Percentiles rank a stretch among this genome's conserved stretches.
phyloP scores from a whole-genome alignment of 2,329 filamentous ascomycete species.

The Westerdykella aurantiaca region DNA sequence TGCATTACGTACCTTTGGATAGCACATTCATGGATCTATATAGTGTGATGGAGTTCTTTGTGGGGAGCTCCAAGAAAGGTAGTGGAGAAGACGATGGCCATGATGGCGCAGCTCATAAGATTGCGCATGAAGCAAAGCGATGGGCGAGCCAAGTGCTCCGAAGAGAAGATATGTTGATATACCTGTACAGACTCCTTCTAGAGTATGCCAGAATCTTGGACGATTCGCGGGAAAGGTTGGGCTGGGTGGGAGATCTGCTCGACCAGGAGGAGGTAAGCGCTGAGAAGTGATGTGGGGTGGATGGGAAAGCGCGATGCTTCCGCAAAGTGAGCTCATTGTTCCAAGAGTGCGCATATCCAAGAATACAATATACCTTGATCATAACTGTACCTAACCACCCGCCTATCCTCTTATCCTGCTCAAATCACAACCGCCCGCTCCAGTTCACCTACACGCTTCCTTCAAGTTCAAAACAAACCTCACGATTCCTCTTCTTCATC shows the following conservation, averaged over 20 bases:
- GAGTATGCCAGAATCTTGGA: conserved; percentile 42
- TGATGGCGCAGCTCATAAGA: conserved; percentile 56
- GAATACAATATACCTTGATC: no score
- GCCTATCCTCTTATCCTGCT: no score
- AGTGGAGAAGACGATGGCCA: conserved; percentile 12
- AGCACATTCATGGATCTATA: conserved; percentile 62
- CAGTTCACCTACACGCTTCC: no score
- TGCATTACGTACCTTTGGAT: conserved; percentile 77
- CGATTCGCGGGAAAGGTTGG: conserved; percentile 38
- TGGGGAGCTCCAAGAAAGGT: conserved; percentile 49
- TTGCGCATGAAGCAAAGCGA: conserved; percentile 58
- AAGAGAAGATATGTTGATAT: conserved; percentile 68
- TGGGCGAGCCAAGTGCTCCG: conserved; percentile 66
- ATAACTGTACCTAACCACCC: no score
- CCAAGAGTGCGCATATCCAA: no score
- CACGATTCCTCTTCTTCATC: no score
- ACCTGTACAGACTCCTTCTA: conserved; percentile 55
- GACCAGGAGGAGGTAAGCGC: conserved; percentile 9
- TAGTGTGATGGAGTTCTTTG: conserved; percentile 68
- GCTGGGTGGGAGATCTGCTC: conserved; percentile 34
- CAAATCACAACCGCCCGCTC: no score
- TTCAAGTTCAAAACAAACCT: no score
- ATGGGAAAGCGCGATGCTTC: no score
- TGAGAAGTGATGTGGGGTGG: no score
- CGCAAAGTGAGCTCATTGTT: no score